Evolutionary conservation across 352 stramenopile species (phyloP), one percentile per base, ranked within the genome.

Genomic region (Pythium vanterpoolii): DNA sequence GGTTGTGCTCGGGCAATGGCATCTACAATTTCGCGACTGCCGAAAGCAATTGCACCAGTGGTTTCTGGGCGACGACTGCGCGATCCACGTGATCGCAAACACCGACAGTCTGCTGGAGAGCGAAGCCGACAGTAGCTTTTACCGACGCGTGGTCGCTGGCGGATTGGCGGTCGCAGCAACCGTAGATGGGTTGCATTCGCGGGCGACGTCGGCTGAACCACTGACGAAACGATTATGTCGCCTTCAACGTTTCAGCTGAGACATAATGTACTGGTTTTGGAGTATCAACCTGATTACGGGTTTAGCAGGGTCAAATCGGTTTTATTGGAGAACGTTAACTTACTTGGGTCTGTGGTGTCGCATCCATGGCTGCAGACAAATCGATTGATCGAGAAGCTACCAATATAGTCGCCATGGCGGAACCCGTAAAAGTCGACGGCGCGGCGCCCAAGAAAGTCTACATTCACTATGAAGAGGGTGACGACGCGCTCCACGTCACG

Each of bases 391-490:
- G 33, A 47, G 44, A 50, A 50, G 44, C 19, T n/a, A 39, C 52
- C 18, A 56, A 28, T 45, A 33, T 36, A 51, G 11, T 36, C 31
- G 31, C 36, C 14, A 80, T 81, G 63, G 56, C 66, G 65, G 73
- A 69, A 27, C 68, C 74, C 8, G 72, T 68, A 13, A 88, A 85
- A 70, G 82, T 90, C n/a, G 80, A 92, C 39, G 80, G 84, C 60
- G 83, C 82, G 7, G 73, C 83, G 69, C 72, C 83, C 54, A 94
- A 94, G 80, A 95, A 95, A 58, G 82, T 92, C 64, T 95, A 95
- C 73, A 87, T 95, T 71, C 85, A 95, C 76, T 93, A 87, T 56
- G 83, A 95, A 21, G 85, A 95, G 52, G 63, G 68, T 16, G 75
- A 79, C 14, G 79, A 87, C 51, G 62, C 64, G 58, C 69, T 80